These are phyloP conservation scores for Trichoderma gracile DNA, from an alignment of 2,329 filamentous ascomycete species.

Conservation along the genomic window DNA sequence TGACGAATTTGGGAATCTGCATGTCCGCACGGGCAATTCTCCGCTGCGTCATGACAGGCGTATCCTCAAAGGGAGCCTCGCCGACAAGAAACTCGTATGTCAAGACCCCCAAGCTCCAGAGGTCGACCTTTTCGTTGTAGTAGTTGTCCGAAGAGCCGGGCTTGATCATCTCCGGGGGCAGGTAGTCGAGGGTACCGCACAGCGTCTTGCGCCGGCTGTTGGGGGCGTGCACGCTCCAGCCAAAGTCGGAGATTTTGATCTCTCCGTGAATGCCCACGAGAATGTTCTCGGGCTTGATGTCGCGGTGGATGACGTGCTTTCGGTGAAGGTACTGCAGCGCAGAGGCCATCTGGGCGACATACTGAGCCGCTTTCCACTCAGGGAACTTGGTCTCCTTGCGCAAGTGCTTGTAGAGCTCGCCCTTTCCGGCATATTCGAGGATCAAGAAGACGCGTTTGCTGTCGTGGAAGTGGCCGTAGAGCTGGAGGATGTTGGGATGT, in stretches of 20 bases:
- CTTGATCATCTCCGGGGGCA: conserved; percentile 97
- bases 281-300: conserved; percentile 74
- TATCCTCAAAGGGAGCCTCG: conserved; percentile 96
- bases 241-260: conserved; percentile 98
- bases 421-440: conserved; percentile 64
- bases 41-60: conserved; percentile 88
- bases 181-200: conserved; percentile 95
- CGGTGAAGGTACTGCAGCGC: conserved; percentile 36
- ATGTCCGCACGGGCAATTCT: conserved; percentile 89
- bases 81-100: conserved; percentile 96
- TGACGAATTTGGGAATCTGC: conserved; percentile 88
- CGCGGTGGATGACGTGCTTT: conserved; percentile 39
- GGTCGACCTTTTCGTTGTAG: conserved; percentile 92
- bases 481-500: conserved; percentile 63
- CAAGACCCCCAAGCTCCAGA: conserved; percentile 93
- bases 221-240: conserved; percentile 96
- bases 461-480: conserved; percentile 73
- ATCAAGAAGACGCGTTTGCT: conserved; percentile 71
- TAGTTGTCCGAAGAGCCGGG: conserved; percentile 78
- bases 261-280: conserved; percentile 82
- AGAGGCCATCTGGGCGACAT: conserved; percentile 69
- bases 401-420: conserved; percentile 71
- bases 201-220: conserved; percentile 92
- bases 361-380: conserved; percentile 69
- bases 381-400: conserved; percentile 66